A percentile compares a stretch with the other conserved stretches of the same genome.
Conservation (phyloP, 2,329 filamentous ascomycete genomes). For the Escovopsis sp. region DNA sequence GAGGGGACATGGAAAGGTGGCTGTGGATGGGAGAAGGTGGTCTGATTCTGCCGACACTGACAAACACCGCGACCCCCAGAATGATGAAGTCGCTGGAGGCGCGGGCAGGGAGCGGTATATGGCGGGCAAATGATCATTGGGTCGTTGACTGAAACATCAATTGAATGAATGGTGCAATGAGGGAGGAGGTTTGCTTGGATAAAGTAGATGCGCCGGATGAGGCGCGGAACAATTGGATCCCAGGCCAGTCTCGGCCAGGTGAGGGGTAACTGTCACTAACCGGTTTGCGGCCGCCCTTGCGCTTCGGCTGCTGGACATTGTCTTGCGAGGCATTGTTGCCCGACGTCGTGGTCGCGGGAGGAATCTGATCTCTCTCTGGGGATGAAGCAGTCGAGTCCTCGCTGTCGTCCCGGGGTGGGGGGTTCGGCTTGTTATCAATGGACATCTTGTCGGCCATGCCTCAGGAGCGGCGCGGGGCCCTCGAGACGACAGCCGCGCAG, state of each 20-base stretch:
- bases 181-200: neutral
- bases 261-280: conserved; percentile 42
- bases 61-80: neutral
- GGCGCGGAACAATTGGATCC: neutral
- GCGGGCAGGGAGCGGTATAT: neutral
- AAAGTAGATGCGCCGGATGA: neutral
- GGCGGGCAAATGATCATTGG: neutral
- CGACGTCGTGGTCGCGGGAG: conserved; percentile 17
- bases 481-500: conserved; percentile 20
- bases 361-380: conserved; percentile 37
- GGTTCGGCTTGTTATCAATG: conserved; percentile 33
- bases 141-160: too few species aligned
- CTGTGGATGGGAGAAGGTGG: neutral
- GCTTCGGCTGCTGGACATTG: conserved; percentile 56
- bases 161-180: neutral
- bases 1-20: neutral
- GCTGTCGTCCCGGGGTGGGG: conserved; percentile 36
- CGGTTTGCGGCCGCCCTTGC: conserved; percentile 94
- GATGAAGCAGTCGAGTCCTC: conserved; percentile 48
- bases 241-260: neutral
- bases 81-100: neutral
- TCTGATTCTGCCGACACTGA: neutral
- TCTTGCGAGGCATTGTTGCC: conserved; percentile 30
- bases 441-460: conserved; percentile 55
- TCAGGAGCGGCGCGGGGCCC: conserved; percentile 24